A percentile compares a stretch with the other conserved stretches of the same genome.
Evolutionary conservation across 441 rosid species (phyloP).

Genomic region (Corymbia citriodora): DNA sequence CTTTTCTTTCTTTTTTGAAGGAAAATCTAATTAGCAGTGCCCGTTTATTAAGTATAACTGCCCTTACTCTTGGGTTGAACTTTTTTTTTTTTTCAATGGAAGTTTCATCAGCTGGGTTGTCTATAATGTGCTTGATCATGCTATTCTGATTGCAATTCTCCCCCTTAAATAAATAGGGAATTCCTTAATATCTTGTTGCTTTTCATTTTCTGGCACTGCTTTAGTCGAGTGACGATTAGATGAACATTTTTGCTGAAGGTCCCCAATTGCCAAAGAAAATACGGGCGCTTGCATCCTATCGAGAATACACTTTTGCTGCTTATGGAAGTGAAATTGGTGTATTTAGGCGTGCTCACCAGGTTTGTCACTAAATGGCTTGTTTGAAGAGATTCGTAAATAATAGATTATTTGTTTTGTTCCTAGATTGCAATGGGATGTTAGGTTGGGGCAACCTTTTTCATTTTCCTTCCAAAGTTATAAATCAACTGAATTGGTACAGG

Average conservation of each 20-base stretch:
- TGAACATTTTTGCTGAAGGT: conserved; percentile 22
- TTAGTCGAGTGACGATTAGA: background rate
- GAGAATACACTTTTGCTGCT: conserved; percentile 88
- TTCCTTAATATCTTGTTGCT: background rate
- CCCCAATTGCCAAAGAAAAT: conserved; percentile 85
- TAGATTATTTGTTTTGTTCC: background rate
- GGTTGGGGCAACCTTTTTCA: background rate
- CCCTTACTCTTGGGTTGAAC: background rate
- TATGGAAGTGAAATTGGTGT: conserved; percentile 66
- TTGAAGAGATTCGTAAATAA: background rate
- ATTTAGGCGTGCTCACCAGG: conserved; percentile 84
- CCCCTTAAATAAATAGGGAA: background rate
- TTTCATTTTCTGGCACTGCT: background rate
- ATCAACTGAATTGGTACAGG: background rate
- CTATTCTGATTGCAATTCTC: background rate
- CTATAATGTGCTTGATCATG: background rate
- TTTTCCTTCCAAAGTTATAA: background rate
- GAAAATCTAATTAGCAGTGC: background rate
- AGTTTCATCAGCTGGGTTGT: background rate
- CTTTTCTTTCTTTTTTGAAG: background rate
- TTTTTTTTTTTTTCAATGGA: background rate
- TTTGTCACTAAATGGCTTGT: background rate
- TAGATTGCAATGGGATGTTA: background rate
- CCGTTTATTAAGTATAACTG: background rate
- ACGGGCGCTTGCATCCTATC: conserved; percentile 76